A percentile compares a stretch with the other conserved stretches of the same genome.
Conservation (phyloP, 208 protist species). For the Leptomonas pyrrhocoris region DNA sequence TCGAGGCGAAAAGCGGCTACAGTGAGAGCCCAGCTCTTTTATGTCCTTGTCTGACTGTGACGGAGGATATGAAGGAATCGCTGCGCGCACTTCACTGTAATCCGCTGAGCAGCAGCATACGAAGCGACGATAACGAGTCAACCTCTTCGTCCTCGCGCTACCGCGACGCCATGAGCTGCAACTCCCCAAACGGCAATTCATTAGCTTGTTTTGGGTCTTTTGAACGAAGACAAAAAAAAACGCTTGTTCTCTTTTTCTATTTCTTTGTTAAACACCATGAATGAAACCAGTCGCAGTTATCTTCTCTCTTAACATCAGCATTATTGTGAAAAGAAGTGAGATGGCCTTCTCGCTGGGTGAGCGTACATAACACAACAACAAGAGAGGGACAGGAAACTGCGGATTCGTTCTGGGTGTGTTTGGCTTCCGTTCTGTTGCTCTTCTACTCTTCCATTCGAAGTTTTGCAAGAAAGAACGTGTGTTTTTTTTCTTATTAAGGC, state of each 20-base stretch:
- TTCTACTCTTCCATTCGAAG: conserved; percentile 1
- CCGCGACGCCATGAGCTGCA: too few species aligned
- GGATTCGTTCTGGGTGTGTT: conserved; percentile 14
- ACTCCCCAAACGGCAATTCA: too few species aligned
- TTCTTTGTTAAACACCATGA: conserved; percentile 16
- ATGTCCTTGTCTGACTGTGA: too few species aligned
- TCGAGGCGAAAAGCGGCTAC: too few species aligned
- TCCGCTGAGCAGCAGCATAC: too few species aligned
- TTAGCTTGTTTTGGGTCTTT: not conserved
- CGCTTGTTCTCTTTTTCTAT: not conserved
- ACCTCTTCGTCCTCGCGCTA: too few species aligned
- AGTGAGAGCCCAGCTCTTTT: too few species aligned
- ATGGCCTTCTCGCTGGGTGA: conserved; percentile 1
- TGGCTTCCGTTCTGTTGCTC: not conserved
- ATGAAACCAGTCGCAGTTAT: conserved; percentile 12
- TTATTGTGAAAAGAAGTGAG: not conserved
- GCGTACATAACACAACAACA: conserved; percentile 1
- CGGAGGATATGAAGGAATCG: too few species aligned
- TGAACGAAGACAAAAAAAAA: not conserved
- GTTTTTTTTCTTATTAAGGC: not conserved
- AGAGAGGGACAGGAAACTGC: conserved; percentile 1
- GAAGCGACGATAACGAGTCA: too few species aligned
- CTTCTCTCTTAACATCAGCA: not conserved
- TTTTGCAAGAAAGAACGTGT: conserved; percentile 4
- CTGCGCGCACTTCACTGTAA: too few species aligned